Conservation (phyloP, 1,284 basidiomycete genomes). For the Ustilago esculenta region DNA sequence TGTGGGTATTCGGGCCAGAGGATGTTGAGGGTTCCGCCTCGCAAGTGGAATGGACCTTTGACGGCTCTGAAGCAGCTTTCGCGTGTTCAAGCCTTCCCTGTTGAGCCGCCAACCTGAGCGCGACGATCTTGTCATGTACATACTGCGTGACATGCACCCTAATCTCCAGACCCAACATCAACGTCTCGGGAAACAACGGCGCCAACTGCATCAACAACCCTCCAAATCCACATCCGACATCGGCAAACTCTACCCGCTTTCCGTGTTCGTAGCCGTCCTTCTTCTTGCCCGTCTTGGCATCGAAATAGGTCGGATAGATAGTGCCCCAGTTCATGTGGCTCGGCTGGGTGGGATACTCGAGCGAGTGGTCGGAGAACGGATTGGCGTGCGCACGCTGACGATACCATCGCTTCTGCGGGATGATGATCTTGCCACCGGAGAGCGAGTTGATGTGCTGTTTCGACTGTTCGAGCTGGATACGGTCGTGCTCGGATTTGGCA, state of each 20-base stretch:
- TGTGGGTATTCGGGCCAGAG: too few relatives aligned
- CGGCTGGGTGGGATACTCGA: conserved; percentile 88
- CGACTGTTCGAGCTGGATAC: conserved; percentile 39
- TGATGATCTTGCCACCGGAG: conserved; percentile 50
- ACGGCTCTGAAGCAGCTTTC: not conserved
- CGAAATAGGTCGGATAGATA: conserved; percentile 81
- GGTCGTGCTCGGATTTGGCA: conserved; percentile 33
- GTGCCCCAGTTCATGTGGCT: conserved; percentile 81
- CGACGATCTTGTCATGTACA: conserved; percentile 90
- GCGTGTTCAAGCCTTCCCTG: conserved; percentile 24
- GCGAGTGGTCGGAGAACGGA: conserved; percentile 93
- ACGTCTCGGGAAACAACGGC: conserved; percentile 86
- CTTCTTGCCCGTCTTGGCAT: conserved; percentile 44
- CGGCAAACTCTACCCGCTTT: conserved; percentile 87
- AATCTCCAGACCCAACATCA: conserved; percentile 98
- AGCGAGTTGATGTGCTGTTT: conserved; percentile 54
- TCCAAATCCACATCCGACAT: conserved; percentile 98
- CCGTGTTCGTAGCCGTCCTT: conserved; percentile 3
- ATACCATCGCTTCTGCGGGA: conserved; percentile 87
- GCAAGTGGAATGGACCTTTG: not conserved
- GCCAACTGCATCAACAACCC: conserved; percentile 90
- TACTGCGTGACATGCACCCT: conserved; percentile 95
- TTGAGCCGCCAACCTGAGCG: conserved; percentile 74
- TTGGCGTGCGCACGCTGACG: conserved; percentile 97
- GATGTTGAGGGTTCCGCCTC: not conserved